Evolutionary conservation across 495 filamentous ascomycete species (phyloP), one percentile per base, ranked within the genome.

Genomic region (Amphirosellinia nigrospora): DNA sequence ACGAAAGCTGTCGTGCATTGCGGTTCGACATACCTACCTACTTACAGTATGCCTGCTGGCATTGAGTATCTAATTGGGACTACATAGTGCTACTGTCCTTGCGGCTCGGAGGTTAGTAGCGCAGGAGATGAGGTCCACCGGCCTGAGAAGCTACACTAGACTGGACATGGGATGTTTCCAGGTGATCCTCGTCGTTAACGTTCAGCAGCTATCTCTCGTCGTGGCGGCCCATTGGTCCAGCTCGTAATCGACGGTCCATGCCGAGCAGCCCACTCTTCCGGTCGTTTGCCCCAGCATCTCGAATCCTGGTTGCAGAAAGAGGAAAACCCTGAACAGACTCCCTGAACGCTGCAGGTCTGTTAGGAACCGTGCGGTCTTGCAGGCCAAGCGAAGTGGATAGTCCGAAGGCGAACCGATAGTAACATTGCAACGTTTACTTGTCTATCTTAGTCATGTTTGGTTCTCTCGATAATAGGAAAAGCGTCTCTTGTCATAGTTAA

Each of bases 41-140:
- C 34, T 8, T 36, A n/a, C n/a, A n/a, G n/a, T n/a, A 36, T 39
- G 36, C 36, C 2, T 36, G 48, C 34, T 16, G 15, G 50, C 38
- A 45, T 59, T 39, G 50, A 30, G 32, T n/a, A n/a, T 45, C 58
- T 64, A 28, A 28, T 48, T 21, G 38, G 59, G 38, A 30, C 21
- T 30, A 16, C n/a, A n/a, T n/a, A n/a, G n/a, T n/a, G n/a, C 45
- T 21, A 48, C 30, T 41, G 36, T 28, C 21, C 60, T 63, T 63
- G 61, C 32, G 28, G 50, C 63, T 23, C 46, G 21, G 34, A 53
- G 58, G 36, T 28, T 11, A 26, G 36, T 61, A 61, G 48, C 21
- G 45, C 26, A 67, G 50, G 53, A 58, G 64, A 46, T 46, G 53
- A 67, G 64, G 32, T 56, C 64, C 64, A 66, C 64, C 32, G 64